These are phyloP conservation scores for Coprinopsis strossmayeri DNA, from an alignment of 768 basidiomycete genomes.

Conservation along the genomic window DNA sequence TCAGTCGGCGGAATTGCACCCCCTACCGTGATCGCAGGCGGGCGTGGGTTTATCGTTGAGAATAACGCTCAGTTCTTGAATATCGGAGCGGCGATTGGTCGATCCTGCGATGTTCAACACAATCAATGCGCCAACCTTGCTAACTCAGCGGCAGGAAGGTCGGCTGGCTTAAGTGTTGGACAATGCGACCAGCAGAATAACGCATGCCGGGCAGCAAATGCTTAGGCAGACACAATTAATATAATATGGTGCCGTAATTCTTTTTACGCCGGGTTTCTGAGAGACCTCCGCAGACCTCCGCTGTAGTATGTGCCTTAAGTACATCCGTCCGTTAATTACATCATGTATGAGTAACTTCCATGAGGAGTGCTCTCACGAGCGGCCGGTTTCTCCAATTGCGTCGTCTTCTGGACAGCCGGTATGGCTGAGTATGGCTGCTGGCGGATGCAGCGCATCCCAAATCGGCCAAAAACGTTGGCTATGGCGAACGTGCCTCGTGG, in stretches of 20 bases:
- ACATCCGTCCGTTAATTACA: too few species aligned
- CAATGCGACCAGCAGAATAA: constrained; percentile 33
- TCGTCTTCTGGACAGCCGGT: too few species aligned
- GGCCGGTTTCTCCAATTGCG: too few species aligned
- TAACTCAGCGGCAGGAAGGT: constrained; percentile 35
- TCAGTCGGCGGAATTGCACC: constrained; percentile 37
- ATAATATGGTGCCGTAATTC: too few species aligned
- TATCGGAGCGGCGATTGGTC: constrained; percentile 40
- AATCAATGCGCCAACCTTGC: constrained; percentile 48
- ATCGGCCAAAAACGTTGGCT: neutral
- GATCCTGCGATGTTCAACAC: constrained; percentile 54
- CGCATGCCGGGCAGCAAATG: constrained; percentile 22
- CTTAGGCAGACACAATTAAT: neutral
- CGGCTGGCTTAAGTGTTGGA: constrained; percentile 30
- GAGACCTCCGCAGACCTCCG: too few species aligned
- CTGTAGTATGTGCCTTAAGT: too few species aligned
- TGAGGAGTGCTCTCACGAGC: too few species aligned
- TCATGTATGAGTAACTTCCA: too few species aligned
- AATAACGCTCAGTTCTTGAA: constrained; percentile 43
- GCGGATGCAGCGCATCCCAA: too few species aligned
- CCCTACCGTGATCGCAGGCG: constrained; percentile 38
- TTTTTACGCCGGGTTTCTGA: neutral
- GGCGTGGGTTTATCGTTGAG: constrained; percentile 41
- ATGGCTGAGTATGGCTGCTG: too few species aligned
- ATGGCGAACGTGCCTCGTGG: neutral